These are phyloP conservation scores for Scedosporium dehoogii DNA, from an alignment of 2,329 filamentous ascomycete genomes.

Conservation along the genomic window DNA sequence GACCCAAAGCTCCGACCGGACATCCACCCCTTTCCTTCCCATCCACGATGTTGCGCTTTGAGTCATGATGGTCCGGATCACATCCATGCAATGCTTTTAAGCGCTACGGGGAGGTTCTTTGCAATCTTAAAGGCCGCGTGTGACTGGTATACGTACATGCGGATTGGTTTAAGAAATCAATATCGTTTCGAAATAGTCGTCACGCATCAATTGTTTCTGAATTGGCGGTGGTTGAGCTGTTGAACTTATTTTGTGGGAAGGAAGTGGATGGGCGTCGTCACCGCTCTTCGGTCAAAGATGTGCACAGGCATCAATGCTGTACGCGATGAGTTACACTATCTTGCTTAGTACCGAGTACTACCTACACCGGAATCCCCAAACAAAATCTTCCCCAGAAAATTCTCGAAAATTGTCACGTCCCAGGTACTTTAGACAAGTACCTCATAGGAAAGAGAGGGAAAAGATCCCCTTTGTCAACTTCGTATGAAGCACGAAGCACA, in stretches of 20 bases:
- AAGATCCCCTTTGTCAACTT: not conserved
- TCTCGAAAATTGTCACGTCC: not conserved
- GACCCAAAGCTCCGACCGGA: constrained; percentile 4
- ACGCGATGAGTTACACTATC: not conserved
- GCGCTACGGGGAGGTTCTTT: not conserved
- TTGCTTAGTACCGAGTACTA: not conserved
- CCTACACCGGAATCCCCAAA: not conserved
- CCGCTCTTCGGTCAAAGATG: not conserved
- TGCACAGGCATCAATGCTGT: not conserved
- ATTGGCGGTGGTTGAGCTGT: too few species aligned
- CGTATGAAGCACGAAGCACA: not conserved
- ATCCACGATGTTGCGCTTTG: not conserved
- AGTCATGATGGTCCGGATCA: not conserved
- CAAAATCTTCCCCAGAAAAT: not conserved
- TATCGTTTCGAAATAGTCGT: not conserved
- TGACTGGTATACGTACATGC: not conserved
- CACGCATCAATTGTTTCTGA: too few species aligned
- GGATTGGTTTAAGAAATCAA: not conserved
- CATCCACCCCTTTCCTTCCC: not conserved
- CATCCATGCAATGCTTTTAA: not conserved
- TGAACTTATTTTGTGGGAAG: not conserved
- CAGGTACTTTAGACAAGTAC: not conserved
- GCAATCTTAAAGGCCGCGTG: not conserved
- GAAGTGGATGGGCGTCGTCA: not conserved
- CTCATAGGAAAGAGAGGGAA: not conserved